These are phyloP conservation scores for Monascus ruber DNA, from an alignment of 2,329 filamentous ascomycete genomes.

Conservation along the genomic window DNA sequence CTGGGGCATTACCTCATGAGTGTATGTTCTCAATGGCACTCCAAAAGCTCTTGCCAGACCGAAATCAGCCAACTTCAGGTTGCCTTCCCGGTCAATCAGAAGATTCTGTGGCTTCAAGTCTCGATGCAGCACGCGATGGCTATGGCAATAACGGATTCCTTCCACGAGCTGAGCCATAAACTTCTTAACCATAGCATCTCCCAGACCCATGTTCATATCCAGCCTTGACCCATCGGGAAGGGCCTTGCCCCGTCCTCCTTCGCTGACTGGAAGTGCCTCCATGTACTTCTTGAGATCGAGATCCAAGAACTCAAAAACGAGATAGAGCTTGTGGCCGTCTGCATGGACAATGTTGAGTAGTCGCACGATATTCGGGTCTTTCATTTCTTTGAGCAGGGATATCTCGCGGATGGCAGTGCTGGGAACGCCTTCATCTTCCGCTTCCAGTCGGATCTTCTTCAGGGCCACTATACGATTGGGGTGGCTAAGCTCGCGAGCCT, in stretches of 20 bases:
- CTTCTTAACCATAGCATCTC: constrained; percentile 74
- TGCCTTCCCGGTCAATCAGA: constrained; percentile 74
- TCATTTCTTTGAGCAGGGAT: constrained; percentile 88
- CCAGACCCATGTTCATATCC: constrained; percentile 58
- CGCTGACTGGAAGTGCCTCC: constrained; percentile 74
- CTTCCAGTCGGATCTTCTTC: constrained; percentile 92
- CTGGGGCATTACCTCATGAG: constrained; percentile 56
- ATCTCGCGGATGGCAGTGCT: constrained; percentile 92
- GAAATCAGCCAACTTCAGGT: constrained; percentile 84
- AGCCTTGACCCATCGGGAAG: constrained; percentile 64
- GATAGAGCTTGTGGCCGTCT: constrained; percentile 87
- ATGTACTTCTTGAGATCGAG: constrained; percentile 93
- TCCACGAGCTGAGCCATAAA: constrained; percentile 84
- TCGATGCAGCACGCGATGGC: constrained; percentile 74
- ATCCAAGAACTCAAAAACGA: constrained; percentile 86
- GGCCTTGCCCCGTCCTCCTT: constrained; percentile 75
- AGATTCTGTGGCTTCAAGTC: constrained; percentile 87
- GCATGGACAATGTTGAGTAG: constrained; percentile 88
- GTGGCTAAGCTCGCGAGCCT: constrained; percentile 74
- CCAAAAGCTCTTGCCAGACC: constrained; percentile 82
- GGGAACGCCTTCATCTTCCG: constrained; percentile 87
- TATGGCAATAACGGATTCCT: constrained; percentile 79
- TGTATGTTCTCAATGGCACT: constrained; percentile 82
- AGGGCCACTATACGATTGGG: constrained; percentile 77
- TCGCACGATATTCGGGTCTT: constrained; percentile 77